These are phyloP conservation scores for Trypanosoma platydactyli DNA, from an alignment of 208 protist species.

Conservation along the genomic window DNA sequence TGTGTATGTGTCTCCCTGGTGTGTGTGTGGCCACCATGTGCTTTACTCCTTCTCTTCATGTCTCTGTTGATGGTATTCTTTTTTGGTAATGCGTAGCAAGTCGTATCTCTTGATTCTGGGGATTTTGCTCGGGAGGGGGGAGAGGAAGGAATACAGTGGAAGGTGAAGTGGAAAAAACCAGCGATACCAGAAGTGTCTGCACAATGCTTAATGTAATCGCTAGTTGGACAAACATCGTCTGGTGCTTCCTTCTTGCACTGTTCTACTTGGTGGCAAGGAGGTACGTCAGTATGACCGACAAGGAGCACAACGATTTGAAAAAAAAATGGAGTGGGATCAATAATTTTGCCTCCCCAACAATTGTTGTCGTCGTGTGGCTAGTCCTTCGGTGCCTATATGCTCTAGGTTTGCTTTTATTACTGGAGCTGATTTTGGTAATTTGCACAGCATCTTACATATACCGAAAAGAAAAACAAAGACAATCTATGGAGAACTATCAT, in stretches of 20 bases:
- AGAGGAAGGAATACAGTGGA: not conserved
- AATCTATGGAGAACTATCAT: conserved; percentile 34
- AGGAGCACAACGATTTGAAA: conserved; percentile 27
- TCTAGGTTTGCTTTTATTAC: conserved; percentile 53
- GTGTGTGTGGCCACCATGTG: conserved; percentile 11
- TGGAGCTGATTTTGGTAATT: conserved; percentile 59
- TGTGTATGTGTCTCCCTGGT: not conserved
- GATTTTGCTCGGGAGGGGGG: not conserved
- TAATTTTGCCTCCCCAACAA: conserved; percentile 24
- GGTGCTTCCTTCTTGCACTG: conserved; percentile 33
- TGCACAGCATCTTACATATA: conserved; percentile 42
- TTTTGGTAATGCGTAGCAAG: not conserved
- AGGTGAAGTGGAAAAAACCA: not conserved
- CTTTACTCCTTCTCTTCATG: conserved; percentile 12
- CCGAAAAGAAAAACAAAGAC: conserved; percentile 32
- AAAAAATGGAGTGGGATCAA: conserved; percentile 24
- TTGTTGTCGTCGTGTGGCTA: conserved; percentile 43
- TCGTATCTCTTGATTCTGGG: not conserved
- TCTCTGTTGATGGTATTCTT: not conserved
- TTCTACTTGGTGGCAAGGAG: conserved; percentile 39
- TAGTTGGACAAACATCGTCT: conserved; percentile 51
- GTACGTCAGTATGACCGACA: conserved; percentile 25
- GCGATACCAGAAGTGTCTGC: not conserved
- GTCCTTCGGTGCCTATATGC: conserved; percentile 45
- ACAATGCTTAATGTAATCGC: conserved; percentile 44